Conservation (phyloP, 371 early-diverging fungal genomes). For the Coemansia sp. region DNA sequence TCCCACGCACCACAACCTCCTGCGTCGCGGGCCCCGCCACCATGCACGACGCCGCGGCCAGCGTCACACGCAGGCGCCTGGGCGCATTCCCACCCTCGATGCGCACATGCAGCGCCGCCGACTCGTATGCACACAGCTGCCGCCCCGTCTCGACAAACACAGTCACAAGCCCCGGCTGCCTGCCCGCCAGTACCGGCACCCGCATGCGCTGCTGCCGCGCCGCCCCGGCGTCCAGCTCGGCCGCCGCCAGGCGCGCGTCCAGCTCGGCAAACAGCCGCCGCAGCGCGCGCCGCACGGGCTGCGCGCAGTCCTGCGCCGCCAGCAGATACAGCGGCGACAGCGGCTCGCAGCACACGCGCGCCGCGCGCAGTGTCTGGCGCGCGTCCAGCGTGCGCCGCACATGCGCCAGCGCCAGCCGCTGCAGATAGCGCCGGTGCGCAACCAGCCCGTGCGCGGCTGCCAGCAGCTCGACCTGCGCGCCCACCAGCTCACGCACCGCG, state of each 20-base stretch:
- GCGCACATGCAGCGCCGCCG: slow-evolving; percentile 17
- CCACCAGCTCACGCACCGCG: background rate
- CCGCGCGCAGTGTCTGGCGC: slow-evolving; percentile 4
- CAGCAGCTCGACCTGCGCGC: background rate
- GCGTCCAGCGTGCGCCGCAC: slow-evolving; percentile 16
- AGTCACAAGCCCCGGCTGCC: background rate
- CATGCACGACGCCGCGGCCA: slow-evolving; percentile 27
- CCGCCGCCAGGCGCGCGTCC: background rate
- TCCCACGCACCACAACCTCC: slow-evolving; percentile 7
- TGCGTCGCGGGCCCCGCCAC: slow-evolving; percentile 22
- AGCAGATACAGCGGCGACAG: slow-evolving; percentile 10
- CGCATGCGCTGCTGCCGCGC: background rate
- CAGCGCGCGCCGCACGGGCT: slow-evolving; percentile 10
- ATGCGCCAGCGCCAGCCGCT: slow-evolving; percentile 21
- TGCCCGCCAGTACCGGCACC: background rate
- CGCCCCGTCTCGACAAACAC: slow-evolving; percentile 14
- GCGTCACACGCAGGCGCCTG: slow-evolving; percentile 12
- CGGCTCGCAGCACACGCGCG: slow-evolving; percentile 13
- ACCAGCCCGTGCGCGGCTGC: background rate
- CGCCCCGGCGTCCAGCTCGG: slow-evolving; percentile 6
- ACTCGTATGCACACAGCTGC: slow-evolving; percentile 27
- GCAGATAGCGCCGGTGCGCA: slow-evolving; percentile 12
- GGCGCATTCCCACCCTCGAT: slow-evolving; percentile 3
- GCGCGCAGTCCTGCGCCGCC: background rate
- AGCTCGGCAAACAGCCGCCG: slow-evolving; percentile 12